These are phyloP conservation scores for Microglena sp. DNA, from an alignment of 139 green algal genomes.

Conservation along the genomic window DNA sequence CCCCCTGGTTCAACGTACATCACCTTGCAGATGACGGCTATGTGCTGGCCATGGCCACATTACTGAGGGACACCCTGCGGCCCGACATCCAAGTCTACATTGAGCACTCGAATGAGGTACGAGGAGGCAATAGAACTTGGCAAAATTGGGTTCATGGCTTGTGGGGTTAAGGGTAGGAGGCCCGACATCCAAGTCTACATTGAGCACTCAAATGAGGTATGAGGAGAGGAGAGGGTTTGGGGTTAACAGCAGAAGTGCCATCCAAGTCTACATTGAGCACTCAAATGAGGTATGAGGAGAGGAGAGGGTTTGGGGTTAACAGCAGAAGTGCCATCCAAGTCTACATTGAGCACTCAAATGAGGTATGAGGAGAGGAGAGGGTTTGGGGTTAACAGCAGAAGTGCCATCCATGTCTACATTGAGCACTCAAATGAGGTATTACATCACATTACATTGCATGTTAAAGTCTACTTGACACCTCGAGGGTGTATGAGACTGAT, in stretches of 20 bases:
- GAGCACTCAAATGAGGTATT: slow-evolving; percentile 29
- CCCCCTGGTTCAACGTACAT: slow-evolving; percentile 26
- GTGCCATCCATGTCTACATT: slow-evolving; percentile 19
- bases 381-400: too few species aligned
- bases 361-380: slow-evolving; percentile 3
- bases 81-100: slow-evolving; percentile 19
- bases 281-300: too few species aligned
- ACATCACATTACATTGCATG: too few species aligned
- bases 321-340: too few species aligned
- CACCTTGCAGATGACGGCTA: slow-evolving; percentile 24
- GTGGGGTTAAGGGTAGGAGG: too few species aligned
- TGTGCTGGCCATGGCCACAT: slow-evolving; percentile 10
- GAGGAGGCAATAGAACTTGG: not conserved
- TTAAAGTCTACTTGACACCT: not conserved
- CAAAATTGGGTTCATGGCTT: not conserved
- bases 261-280: slow-evolving; percentile 25
- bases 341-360: slow-evolving; percentile 27
- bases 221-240: not conserved
- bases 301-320: not conserved
- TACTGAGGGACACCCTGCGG: slow-evolving; percentile 15
- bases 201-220: slow-evolving; percentile 27
- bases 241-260: too few species aligned
- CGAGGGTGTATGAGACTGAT: too few species aligned
- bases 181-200: slow-evolving; percentile 19
- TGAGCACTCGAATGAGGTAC: slow-evolving; percentile 28